Evolutionary conservation across 1,139 yeast genomes (phyloP).

Genomic region (Suhomyces chickasaworum): DNA sequence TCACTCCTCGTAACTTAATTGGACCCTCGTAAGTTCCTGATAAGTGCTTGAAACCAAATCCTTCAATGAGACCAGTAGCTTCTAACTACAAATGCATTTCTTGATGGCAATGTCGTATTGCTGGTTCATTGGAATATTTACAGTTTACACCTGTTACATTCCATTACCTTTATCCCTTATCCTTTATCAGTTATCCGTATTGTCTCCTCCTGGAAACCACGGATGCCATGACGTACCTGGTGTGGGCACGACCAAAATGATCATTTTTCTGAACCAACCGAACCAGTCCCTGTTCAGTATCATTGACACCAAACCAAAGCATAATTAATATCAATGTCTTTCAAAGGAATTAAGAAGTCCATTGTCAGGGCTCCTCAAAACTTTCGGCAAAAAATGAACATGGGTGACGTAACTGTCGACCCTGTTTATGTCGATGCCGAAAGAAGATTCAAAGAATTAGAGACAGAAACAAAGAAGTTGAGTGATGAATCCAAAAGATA

Average conservation of each 20-base stretch:
- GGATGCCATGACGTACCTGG: not conserved
- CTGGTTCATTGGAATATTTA: too few species aligned
- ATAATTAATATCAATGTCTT: constrained; percentile 60
- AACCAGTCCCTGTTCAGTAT: not conserved
- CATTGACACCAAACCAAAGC: not conserved
- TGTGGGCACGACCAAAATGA: not conserved
- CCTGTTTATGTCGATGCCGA: constrained; percentile 94
- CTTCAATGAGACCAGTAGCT: too few species aligned
- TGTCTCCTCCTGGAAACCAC: not conserved
- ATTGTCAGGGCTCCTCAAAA: constrained; percentile 83
- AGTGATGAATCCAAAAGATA: constrained; percentile 90
- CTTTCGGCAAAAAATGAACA: constrained; percentile 74
- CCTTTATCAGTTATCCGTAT: too few species aligned
- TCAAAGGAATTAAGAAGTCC: constrained; percentile 90
- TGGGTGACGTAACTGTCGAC: constrained; percentile 84
- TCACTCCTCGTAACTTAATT: not conserved
- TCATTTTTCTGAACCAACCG: not conserved
- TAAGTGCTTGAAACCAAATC: not conserved
- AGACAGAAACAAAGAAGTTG: constrained; percentile 82
- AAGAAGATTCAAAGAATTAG: constrained; percentile 90
- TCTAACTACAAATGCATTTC: too few species aligned
- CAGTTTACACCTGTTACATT: too few species aligned
- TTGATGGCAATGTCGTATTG: too few species aligned
- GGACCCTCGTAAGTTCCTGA: not conserved
- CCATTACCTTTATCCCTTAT: too few species aligned